Evolutionary conservation across 202 grass and related monocot genomes (phyloP).

Genomic region (Schoenoplectus triqueter): DNA sequence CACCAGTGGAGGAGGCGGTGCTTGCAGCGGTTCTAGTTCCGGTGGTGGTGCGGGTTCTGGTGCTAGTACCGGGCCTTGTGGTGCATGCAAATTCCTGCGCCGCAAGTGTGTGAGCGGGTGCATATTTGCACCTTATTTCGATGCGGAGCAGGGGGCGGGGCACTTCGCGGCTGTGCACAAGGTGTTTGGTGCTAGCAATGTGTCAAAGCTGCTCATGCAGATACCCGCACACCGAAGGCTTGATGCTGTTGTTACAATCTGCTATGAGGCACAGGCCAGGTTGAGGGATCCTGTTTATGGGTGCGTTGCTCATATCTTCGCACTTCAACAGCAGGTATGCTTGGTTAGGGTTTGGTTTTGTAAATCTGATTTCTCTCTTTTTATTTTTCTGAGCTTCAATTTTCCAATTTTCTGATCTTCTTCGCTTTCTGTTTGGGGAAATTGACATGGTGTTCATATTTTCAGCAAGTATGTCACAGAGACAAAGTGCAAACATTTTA

Average conservation of each 20-base stretch:
- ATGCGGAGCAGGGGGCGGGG: conserved; percentile 93
- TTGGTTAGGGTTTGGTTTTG: neutral
- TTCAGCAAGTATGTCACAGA: neutral
- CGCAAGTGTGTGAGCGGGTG: conserved; percentile 96
- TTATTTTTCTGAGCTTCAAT: neutral
- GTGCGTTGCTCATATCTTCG: conserved; percentile 96
- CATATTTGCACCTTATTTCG: conserved; percentile 98
- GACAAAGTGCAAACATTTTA: conserved; percentile 2
- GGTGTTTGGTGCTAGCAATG: conserved; percentile 99
- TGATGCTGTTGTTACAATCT: conserved; percentile 96
- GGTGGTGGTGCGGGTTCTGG: conserved; percentile 35
- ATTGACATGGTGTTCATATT: conserved; percentile 5
- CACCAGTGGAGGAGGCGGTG: conserved; percentile 37
- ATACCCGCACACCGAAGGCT: conserved; percentile 86
- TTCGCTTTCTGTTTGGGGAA: conserved; percentile 1
- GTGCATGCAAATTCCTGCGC: conserved; percentile 95
- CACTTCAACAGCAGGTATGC: conserved; percentile 84
- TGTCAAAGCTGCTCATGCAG: conserved; percentile 96
- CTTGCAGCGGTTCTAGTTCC: conserved; percentile 42
- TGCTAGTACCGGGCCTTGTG: conserved; percentile 69
- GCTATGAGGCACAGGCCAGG: conserved; percentile 90
- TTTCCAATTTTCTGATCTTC: neutral
- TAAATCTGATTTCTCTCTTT: neutral
- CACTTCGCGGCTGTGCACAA: conserved; percentile 98
- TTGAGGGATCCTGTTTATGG: conserved; percentile 95